These are phyloP conservation scores for Tuber microsphaerosporum DNA, from an alignment of 495 filamentous ascomycete species.

Conservation along the genomic window DNA sequence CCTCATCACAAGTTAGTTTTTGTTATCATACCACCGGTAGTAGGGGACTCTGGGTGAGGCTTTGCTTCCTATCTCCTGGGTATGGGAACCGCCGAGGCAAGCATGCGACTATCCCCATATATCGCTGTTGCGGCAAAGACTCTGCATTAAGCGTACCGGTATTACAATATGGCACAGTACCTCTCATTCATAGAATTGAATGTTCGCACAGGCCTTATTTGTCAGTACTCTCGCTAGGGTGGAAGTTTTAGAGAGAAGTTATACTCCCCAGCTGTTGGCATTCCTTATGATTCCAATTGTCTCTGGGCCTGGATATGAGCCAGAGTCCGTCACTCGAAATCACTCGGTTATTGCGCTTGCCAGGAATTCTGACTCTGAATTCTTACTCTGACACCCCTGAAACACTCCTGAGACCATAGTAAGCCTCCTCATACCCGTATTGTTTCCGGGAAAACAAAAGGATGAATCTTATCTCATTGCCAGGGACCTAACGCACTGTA, in stretches of 20 bases:
- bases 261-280: not conserved
- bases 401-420: not conserved
- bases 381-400: not conserved
- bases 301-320: not conserved
- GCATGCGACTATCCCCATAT: not conserved
- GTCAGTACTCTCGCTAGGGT: not conserved
- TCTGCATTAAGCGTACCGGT: not conserved
- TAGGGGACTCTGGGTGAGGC: not conserved
- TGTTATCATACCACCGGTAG: not conserved
- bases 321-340: not conserved
- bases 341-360: not conserved
- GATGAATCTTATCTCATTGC: not conserved
- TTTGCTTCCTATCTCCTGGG: not conserved
- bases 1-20: not conserved
- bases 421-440: not conserved
- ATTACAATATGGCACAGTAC: not conserved
- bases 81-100: not conserved
- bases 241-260: not conserved
- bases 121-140: not conserved
- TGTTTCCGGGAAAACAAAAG: not conserved
- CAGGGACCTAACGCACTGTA: not conserved
- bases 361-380: not conserved
- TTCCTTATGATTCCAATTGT: not conserved
- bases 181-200: not conserved
- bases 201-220: not conserved